Evolutionary conservation across 1,284 basidiomycete genomes (phyloP).

Genomic region (Cutaneotrichosporon sp.): DNA sequence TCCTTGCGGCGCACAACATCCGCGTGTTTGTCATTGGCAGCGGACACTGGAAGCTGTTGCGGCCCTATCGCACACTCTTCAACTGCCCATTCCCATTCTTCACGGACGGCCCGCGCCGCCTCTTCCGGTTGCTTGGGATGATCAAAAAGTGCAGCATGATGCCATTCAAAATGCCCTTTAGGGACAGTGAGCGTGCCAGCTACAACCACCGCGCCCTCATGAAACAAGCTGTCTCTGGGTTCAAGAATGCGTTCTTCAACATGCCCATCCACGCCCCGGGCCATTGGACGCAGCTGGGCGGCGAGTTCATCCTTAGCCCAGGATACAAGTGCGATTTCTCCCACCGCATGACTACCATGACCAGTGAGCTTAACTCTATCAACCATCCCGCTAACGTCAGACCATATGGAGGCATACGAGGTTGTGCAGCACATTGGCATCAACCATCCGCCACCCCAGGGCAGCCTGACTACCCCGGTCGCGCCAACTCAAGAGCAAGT

Average conservation of each 20-base stretch:
- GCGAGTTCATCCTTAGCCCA: constrained; percentile 43
- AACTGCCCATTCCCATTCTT: constrained; percentile 47
- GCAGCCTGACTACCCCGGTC: background rate
- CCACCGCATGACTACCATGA: constrained; percentile 47
- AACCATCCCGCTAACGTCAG: constrained; percentile 1
- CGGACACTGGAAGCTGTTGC: constrained; percentile 47
- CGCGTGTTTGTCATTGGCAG: constrained; percentile 40
- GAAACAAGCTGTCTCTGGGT: constrained; percentile 14
- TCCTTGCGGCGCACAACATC: constrained; percentile 35
- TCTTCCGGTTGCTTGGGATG: constrained; percentile 43
- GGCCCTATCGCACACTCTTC: constrained; percentile 43
- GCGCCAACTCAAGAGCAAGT: background rate
- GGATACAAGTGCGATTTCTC: constrained; percentile 44
- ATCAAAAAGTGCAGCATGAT: constrained; percentile 43
- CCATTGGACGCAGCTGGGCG: constrained; percentile 43
- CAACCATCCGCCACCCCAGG: background rate
- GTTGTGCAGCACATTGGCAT: constrained; percentile 4
- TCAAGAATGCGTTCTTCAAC: constrained; percentile 40
- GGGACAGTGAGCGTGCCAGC: background rate
- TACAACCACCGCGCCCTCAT: constrained; percentile 1
- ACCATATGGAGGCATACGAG: constrained; percentile 48
- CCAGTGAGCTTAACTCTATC: constrained; percentile 24
- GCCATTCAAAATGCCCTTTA: constrained; percentile 24
- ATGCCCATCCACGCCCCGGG: constrained; percentile 41
- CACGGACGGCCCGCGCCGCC: constrained; percentile 32